Evolutionary conservation across 352 stramenopile species (phyloP).

Genomic region (Pythium biforme): DNA sequence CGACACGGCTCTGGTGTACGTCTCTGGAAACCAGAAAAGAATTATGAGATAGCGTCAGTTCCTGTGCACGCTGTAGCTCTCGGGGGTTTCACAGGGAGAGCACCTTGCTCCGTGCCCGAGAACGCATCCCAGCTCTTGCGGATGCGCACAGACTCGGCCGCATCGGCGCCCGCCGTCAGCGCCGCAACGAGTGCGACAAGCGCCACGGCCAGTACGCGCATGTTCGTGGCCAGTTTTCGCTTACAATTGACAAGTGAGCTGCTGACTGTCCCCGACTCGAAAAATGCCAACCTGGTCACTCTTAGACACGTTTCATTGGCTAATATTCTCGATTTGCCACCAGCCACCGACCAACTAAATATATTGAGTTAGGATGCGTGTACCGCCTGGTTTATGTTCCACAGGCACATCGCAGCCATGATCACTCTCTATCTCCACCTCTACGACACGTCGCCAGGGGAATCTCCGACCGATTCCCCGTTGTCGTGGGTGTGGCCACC

Average conservation of each 20-base stretch:
- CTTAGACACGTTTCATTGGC: conserved; percentile 18
- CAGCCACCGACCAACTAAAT: not conserved
- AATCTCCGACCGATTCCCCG: not conserved
- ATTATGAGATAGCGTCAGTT: no score
- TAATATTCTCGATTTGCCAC: conserved; percentile 3
- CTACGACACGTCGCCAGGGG: not conserved
- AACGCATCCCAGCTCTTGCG: conserved; percentile 35
- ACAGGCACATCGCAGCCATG: conserved; percentile 1
- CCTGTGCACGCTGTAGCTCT: no score
- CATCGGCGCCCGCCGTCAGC: not conserved
- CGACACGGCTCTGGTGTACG: conserved; percentile 31
- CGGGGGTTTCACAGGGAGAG: no score
- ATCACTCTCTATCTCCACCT: not conserved
- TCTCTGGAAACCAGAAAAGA: conserved; percentile 16
- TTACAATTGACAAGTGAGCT: not conserved
- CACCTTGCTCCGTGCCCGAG: conserved; percentile 28
- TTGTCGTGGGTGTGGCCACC: no score
- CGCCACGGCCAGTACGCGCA: conserved; percentile 1
- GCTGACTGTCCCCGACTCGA: conserved; percentile 1
- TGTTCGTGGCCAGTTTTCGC: not conserved
- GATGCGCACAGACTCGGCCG: conserved; percentile 17
- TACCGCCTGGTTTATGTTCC: conserved; percentile 8
- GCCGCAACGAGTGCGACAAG: conserved; percentile 13
- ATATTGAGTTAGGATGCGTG: not conserved
- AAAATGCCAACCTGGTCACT: conserved; percentile 9